Evolutionary conservation across 345 rosid species (phyloP).

Genomic region (Anacardium occidentale): DNA sequence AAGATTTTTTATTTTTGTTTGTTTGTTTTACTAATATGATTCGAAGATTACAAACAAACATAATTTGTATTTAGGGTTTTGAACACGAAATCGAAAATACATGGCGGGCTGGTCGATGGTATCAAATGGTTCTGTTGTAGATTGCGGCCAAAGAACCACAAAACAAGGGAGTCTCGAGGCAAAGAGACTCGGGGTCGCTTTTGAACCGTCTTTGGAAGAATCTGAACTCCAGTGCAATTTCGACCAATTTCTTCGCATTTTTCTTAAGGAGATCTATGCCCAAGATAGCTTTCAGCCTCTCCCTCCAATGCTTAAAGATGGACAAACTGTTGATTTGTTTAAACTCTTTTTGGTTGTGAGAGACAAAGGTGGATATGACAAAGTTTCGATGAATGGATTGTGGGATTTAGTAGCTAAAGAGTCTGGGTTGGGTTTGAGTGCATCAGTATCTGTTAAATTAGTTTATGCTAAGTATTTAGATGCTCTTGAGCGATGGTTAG

Average conservation of each 20-base stretch:
- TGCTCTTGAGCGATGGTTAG: conserved; percentile 46
- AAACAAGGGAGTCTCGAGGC: conserved; percentile 19
- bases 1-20: too few species aligned
- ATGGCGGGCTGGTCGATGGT: conserved; percentile 54
- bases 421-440: conserved; percentile 36
- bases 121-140: conserved; percentile 35
- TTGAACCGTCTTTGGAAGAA: conserved; percentile 11
- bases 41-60: conserved; percentile 4
- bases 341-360: conserved; percentile 48
- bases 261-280: conserved; percentile 32
- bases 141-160: conserved; percentile 20
- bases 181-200: conserved; percentile 3
- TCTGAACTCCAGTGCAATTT: conserved; percentile 29
- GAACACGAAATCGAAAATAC: conserved; percentile 26
- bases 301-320: conserved; percentile 62
- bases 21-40: neutral
- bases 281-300: conserved; percentile 25
- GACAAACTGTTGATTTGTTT: conserved; percentile 47
- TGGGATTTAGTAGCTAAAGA: conserved; percentile 58
- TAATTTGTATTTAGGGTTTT: conserved; percentile 35
- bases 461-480: conserved; percentile 52
- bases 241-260: conserved; percentile 25
- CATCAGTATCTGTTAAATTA: conserved; percentile 38
- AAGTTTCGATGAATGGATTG: conserved; percentile 38
- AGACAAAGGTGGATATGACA: conserved; percentile 44